These are phyloP conservation scores for Papiliotrema laurentii DNA, from an alignment of 1,284 basidiomycete genomes.

Conservation along the genomic window DNA sequence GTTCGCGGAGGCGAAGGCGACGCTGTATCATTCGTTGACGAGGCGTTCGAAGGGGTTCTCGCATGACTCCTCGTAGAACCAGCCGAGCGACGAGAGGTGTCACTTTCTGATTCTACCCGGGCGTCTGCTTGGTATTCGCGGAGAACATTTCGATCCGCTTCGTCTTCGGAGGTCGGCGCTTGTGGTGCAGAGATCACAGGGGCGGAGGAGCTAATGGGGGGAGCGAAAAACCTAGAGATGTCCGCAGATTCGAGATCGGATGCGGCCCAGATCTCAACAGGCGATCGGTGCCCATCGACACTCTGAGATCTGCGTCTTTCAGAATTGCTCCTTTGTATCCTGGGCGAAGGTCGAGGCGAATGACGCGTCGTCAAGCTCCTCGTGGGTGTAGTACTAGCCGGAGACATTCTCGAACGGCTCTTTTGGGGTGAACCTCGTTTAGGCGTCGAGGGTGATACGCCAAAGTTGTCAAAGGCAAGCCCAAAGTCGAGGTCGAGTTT, in stretches of 20 bases:
- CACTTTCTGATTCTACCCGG: too few relatives aligned
- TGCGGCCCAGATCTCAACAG: conserved; percentile 3
- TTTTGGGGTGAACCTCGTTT: conserved; percentile 19
- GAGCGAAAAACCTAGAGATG: conserved; percentile 4
- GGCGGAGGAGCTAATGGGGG: conserved; percentile 20
- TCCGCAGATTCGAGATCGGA: conserved; percentile 1
- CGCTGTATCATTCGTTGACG: conserved; percentile 38
- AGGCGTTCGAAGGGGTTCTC: conserved; percentile 41
- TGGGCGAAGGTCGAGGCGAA: conserved; percentile 12
- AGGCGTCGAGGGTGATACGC: conserved; percentile 31
- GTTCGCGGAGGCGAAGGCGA: conserved; percentile 43
- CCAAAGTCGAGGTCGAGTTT: conserved; percentile 45
- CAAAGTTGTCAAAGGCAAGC: conserved; percentile 34
- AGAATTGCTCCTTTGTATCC: conserved; percentile 8
- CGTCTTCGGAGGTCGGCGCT: conserved; percentile 6
- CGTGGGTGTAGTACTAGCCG: conserved; percentile 5
- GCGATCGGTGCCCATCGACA: conserved; percentile 22
- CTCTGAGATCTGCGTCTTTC: conserved; percentile 29
- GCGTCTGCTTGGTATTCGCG: too few relatives aligned
- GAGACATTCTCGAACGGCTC: not conserved
- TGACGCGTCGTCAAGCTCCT: conserved; percentile 9
- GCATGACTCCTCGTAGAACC: conserved; percentile 35
- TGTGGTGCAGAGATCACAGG: conserved; percentile 16
- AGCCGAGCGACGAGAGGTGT: conserved; percentile 15
- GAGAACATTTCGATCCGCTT: too few relatives aligned